phyloP scores from a whole-genome alignment of 306 rosid genomes.

The Erythrophleum fordii region DNA sequence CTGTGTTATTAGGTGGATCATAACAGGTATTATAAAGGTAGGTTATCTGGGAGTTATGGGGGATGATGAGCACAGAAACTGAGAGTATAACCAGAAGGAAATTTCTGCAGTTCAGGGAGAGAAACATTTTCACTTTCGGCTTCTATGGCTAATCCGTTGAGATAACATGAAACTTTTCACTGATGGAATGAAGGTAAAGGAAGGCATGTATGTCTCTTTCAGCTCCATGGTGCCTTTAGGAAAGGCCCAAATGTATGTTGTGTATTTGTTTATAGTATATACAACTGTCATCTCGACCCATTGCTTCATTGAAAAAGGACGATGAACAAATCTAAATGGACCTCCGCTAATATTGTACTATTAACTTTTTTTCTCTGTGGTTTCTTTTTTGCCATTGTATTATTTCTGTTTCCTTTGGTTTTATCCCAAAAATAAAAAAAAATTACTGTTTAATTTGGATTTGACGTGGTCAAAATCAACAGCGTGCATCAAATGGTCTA shows the following conservation, averaged over 20 bases:
- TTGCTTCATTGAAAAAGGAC: neutral
- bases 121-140: neutral
- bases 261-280: neutral
- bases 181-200: neutral
- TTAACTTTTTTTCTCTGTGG: neutral
- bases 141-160: neutral
- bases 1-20: neutral
- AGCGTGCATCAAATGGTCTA: too few species aligned
- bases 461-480: neutral
- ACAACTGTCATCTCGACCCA: neutral
- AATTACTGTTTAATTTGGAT: neutral
- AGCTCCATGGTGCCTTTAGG: neutral
- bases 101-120: neutral
- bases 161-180: neutral
- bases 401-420: neutral
- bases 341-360: neutral
- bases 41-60: slow-evolving; percentile 8
- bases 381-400: neutral
- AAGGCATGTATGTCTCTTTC: neutral
- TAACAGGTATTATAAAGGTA: neutral
- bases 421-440: neutral
- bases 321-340: neutral
- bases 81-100: neutral
- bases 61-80: neutral
- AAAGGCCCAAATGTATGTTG: neutral